Base-by-base conservation (phyloP, 768 basidiomycete genomes). In the Lentinula aciculospora region DNA sequence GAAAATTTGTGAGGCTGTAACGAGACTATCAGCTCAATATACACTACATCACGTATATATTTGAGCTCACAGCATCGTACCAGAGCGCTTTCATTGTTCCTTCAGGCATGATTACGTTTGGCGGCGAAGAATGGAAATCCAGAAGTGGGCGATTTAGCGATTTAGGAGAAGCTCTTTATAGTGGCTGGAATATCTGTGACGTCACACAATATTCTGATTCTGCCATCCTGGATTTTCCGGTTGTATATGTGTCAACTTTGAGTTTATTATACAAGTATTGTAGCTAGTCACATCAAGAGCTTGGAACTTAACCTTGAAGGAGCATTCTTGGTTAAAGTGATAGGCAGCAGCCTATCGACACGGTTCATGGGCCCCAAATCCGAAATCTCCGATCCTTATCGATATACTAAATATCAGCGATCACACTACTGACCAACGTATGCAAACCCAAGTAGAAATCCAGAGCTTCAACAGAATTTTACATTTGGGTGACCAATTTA, bases 51-150 rank as follows among this genome's bases (percentile, higher is more conserved):
- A 45, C 7, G 42, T 21, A 44, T 19, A 45, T 19, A 15, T 8
- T 15, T 21, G 58, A 29, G 66, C 73, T 40, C 62, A 89, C 88
- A 61, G 76, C 76, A 65, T 78, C 79, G 73, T 89, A 92, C 74
- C 81, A 89, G 63, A 89, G 72, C 17, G 89, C 89, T 70, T 82
- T 81, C 89, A 92, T 91, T 25, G 76, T 81, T 71, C 79, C 81
- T 68, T 82, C 67, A 51, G 79, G 74, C 81, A 84, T 84, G 66
- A 53, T 59, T 32, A n/a, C n/a, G n/a, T n/a, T n/a, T 27, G 15
- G 37, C 4, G 31, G 10, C 7, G 21, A 40, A 9, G 27, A 21
- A 39, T 23, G 25, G 44, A 23, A 9, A 23, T 27, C 5, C 10
- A 27, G 44, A 45, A 15, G 15, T 15, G n/a, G n/a, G 15, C 9